phyloP scores from a whole-genome alignment of 31 red algal genomes.

The Asparagopsis taxiformis region DNA sequence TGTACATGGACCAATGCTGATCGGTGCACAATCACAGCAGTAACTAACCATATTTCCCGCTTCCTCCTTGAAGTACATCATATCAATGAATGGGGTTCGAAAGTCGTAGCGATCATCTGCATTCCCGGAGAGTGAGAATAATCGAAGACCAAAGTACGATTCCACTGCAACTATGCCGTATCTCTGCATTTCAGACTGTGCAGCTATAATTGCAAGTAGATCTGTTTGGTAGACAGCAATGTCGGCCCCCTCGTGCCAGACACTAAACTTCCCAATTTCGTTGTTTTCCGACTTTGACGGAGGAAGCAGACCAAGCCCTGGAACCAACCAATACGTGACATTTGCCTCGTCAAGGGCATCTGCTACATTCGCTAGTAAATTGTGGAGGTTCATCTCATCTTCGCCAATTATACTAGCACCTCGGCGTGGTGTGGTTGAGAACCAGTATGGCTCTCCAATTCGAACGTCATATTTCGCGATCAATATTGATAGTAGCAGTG shows the following conservation, averaged over 20 bases:
- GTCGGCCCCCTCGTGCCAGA: constrained; percentile 65
- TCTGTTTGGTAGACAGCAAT: constrained; percentile 34
- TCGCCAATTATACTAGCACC: not conserved
- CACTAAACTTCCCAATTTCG: constrained; percentile 17
- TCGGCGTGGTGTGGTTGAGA: too few relatives aligned
- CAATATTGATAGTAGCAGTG: too few relatives aligned
- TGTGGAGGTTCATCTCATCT: not conserved
- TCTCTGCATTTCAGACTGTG: constrained; percentile 24
- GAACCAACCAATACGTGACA: constrained; percentile 64
- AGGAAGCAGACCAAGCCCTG: constrained; percentile 42
- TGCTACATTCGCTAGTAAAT: constrained; percentile 26
- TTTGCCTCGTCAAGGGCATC: constrained; percentile 41
- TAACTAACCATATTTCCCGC: constrained; percentile 14
- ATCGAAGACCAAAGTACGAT: constrained; percentile 61
- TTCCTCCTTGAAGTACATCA: constrained; percentile 42
- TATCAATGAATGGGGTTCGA: constrained; percentile 55
- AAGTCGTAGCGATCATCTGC: constrained; percentile 56
- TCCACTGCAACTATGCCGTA: constrained; percentile 58
- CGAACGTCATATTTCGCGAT: too few relatives aligned
- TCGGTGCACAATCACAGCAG: constrained; percentile 63
- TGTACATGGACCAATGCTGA: constrained; percentile 24
- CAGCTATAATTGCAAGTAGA: constrained; percentile 32
- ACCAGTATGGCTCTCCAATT: too few relatives aligned
- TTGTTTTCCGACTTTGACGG: not conserved
- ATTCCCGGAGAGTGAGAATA: constrained; percentile 18